These are phyloP conservation scores for Amyloporia xantha DNA, from an alignment of 768 basidiomycete genomes.

Conservation along the genomic window DNA sequence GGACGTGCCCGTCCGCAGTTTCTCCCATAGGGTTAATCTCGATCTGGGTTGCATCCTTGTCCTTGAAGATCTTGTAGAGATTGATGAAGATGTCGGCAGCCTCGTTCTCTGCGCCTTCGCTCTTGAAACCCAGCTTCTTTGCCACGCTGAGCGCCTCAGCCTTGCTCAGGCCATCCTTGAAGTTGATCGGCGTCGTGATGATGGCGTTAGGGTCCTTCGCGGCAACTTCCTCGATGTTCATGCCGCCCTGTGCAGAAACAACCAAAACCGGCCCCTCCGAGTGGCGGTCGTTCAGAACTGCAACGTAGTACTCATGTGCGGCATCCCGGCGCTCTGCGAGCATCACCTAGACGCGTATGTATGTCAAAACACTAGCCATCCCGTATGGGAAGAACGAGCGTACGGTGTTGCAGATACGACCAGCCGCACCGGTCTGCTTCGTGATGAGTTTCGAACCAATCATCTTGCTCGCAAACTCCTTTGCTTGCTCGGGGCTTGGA, in stretches of 20 bases:
- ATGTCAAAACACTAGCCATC: constrained; percentile 1
- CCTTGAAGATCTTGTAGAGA: constrained; percentile 95
- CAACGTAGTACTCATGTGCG: constrained; percentile 96
- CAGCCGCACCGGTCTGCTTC: constrained; percentile 92
- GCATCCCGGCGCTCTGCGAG: constrained; percentile 92
- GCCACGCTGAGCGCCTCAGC: constrained; percentile 71
- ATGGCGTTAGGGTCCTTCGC: constrained; percentile 92
- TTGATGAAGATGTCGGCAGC: constrained; percentile 93
- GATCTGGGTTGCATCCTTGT: constrained; percentile 98
- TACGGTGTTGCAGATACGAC: constrained; percentile 93
- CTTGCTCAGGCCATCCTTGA: constrained; percentile 72
- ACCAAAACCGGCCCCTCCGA: constrained; percentile 89
- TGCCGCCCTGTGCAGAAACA: constrained; percentile 90
- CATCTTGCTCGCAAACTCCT: constrained; percentile 87
- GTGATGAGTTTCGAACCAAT: constrained; percentile 93
- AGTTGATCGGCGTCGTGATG: constrained; percentile 90
- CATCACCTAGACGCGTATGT: constrained; percentile 68
- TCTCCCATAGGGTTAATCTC: constrained; percentile 99
- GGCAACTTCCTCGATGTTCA: constrained; percentile 99
- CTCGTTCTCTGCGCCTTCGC: constrained; percentile 61
- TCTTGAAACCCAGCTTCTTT: constrained; percentile 85
- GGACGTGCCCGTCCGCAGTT: constrained; percentile 83
- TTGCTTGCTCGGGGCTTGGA: constrained; percentile 82
- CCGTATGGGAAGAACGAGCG: constrained; percentile 22
- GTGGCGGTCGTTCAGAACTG: constrained; percentile 91